Evolutionary conservation across 805 yeast species (phyloP).

Genomic region (Schwanniomyces occidentalis): DNA sequence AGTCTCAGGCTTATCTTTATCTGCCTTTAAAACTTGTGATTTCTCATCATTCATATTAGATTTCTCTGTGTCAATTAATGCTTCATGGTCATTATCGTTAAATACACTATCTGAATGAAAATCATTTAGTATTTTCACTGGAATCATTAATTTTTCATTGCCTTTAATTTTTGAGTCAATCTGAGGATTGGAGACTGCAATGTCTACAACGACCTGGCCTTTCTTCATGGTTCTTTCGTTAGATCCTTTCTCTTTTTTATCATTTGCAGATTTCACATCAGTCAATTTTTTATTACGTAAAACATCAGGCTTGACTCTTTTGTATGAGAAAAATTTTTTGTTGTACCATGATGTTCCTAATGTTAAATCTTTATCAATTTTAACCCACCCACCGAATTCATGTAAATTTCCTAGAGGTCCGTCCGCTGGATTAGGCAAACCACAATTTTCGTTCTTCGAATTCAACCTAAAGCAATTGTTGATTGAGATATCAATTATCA

Average conservation of each 20-base stretch:
- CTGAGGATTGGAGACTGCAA: constrained; percentile 37
- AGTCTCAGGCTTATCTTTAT: constrained; percentile 1
- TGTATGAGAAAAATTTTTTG: constrained; percentile 39
- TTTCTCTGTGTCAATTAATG: background rate
- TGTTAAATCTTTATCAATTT: constrained; percentile 47
- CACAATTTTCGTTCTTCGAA: constrained; percentile 23
- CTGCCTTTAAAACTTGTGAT: constrained; percentile 3
- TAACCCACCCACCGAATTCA: constrained; percentile 38
- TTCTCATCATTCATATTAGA: constrained; percentile 1
- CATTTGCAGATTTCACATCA: constrained; percentile 1
- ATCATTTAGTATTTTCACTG: constrained; percentile 29
- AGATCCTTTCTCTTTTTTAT: constrained; percentile 6
- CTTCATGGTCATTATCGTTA: constrained; percentile 25
- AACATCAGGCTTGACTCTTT: constrained; percentile 23
- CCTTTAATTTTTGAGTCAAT: constrained; percentile 37
- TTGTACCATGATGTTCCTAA: constrained; percentile 46
- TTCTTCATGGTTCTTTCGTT: constrained; percentile 9
- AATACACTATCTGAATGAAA: constrained; percentile 25
- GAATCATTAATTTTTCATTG: constrained; percentile 29
- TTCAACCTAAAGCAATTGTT: constrained; percentile 27
- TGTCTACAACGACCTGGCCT: constrained; percentile 37
- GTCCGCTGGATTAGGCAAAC: constrained; percentile 20
- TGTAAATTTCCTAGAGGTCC: constrained; percentile 27
- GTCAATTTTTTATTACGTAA: constrained; percentile 13
- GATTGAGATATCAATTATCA: constrained; percentile 43